Evolutionary conservation across 345 rosid species (phyloP).

Genomic region (Odontarrhena argentea): DNA sequence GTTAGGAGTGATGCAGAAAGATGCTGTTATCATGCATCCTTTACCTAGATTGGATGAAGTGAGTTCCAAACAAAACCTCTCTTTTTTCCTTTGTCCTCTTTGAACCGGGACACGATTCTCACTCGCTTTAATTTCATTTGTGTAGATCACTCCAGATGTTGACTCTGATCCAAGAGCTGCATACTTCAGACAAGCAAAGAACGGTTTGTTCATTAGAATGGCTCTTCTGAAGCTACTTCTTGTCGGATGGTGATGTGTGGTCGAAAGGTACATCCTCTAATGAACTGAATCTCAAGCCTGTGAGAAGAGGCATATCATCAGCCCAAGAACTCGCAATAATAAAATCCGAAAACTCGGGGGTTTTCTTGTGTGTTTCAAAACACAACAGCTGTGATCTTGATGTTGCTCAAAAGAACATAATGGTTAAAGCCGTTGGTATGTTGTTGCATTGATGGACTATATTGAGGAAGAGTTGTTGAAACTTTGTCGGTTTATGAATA

Average conservation of each 20-base stretch:
- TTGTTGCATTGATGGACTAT: constrained; percentile 15
- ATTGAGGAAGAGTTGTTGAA: constrained; percentile 20
- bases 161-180: constrained; percentile 93
- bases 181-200: constrained; percentile 97
- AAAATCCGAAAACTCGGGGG: not conserved
- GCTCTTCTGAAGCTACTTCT: constrained; percentile 63
- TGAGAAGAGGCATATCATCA: constrained; percentile 17
- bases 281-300: constrained; percentile 26
- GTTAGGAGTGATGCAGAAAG: constrained; percentile 74
- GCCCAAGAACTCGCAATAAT: constrained; percentile 16
- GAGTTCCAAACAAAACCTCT: not conserved
- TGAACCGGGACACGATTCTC: not conserved
- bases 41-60: constrained; percentile 97
- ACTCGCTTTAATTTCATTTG: not conserved
- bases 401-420: constrained; percentile 15
- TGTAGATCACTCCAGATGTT: constrained; percentile 75
- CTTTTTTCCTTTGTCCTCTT: not conserved
- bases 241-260: constrained; percentile 44
- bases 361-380: constrained; percentile 15
- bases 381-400: constrained; percentile 16
- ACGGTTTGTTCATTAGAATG: constrained; percentile 92
- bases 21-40: constrained; percentile 93
- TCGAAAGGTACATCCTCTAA: constrained; percentile 2
- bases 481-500: not conserved
- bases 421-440: constrained; percentile 29